Base-by-base conservation (phyloP, 2,329 filamentous ascomycete species). In the Orbilia blumenaviensis region DNA sequence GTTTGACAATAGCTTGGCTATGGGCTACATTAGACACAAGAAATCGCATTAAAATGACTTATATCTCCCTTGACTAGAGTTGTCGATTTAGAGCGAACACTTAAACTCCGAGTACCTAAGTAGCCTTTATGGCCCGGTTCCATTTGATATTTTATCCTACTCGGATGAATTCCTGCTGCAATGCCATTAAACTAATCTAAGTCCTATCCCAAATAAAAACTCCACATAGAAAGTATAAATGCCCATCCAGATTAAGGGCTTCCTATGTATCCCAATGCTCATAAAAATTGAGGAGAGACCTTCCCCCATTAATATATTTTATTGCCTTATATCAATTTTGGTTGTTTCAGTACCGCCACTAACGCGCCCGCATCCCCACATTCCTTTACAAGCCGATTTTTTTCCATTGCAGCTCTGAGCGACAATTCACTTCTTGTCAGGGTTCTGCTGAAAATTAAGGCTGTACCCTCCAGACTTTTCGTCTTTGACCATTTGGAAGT, bases 401-500 rank as follows among this genome's bases (percentile, higher is more conserved):
- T n/a, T 29, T 5, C 23, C 21, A 16, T 3, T 7, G 25, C 14
- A 1, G 14, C 12, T 8, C 27, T n/a, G 23, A 6, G 36, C 8
- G 8, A 27, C 12, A 14, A 7, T 16, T 64, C 34, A 73, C 27
- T 74, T 62, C 46, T 71, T 63, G 3, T 41, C 60, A 7, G 34
- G 12, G 14, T 81, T 81, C 80, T 88, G 86, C 44, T 87, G 85
- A 80, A 98, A 97, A 79, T 94, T 94, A 90, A 99, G 92, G 83
- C 91, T 97, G 83, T 98, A 98, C 0, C 93, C 94, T 0, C 95
- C 95, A 0, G 90, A 91, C 78, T 90, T 91, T 80, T 94, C 91
- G 81, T 97, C 94, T 83, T 97, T 92, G 27, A 91, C 89, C 86
- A 98, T 96, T 78, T 97, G 89, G 81, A 99, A 98, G 82, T 96